phyloP scores from a whole-genome alignment of 208 protist species.

The Leishmania martiniquensis region DNA sequence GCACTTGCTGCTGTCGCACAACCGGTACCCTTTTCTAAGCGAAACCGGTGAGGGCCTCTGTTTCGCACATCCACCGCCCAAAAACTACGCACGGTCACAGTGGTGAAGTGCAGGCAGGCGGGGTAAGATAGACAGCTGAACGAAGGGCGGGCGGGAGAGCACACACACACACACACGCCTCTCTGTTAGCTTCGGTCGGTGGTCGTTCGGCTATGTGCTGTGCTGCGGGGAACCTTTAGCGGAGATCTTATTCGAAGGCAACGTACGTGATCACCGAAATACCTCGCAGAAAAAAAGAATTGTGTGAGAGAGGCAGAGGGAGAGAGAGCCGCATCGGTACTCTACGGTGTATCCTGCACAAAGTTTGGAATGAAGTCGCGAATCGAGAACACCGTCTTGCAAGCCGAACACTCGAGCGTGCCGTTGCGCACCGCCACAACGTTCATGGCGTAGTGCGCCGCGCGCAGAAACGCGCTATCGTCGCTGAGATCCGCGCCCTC shows the following conservation, averaged over 20 bases:
- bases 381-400: slow-evolving; percentile 65
- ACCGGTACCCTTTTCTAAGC: not conserved
- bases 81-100: too few relatives aligned
- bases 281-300: not conserved
- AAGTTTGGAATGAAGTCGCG: slow-evolving; percentile 91
- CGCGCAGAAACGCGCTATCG: slow-evolving; percentile 50
- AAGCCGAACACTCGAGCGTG: slow-evolving; percentile 64
- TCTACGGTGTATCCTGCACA: slow-evolving; percentile 49
- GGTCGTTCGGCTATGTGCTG: not conserved
- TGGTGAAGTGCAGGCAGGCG: too few relatives aligned
- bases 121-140: too few relatives aligned
- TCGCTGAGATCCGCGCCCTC: slow-evolving; percentile 67
- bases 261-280: not conserved
- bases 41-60: not conserved
- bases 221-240: not conserved
- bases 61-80: not conserved
- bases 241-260: not conserved
- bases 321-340: not conserved
- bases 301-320: not conserved
- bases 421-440: slow-evolving; percentile 77
- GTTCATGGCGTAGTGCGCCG: slow-evolving; percentile 74
- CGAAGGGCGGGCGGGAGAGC: not conserved
- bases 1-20: not conserved
- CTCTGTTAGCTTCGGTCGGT: too few relatives aligned
- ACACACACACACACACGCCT: too few relatives aligned